Evolutionary conservation across 768 basidiomycete species (phyloP).

Genomic region (Tylopilus rubrobrunneus): DNA sequence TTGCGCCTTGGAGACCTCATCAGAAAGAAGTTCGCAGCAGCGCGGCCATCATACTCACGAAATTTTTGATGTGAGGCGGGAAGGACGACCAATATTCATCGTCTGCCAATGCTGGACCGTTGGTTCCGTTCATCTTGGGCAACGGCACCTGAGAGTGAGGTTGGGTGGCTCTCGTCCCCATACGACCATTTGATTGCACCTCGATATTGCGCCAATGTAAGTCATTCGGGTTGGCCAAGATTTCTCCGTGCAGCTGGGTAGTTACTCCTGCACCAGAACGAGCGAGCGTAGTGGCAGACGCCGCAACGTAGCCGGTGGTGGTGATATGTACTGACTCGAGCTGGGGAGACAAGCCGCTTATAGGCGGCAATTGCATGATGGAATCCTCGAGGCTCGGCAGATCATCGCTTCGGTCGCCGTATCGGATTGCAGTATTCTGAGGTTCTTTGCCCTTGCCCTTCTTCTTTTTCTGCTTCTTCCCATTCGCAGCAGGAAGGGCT

Average conservation of each 20-base stretch:
- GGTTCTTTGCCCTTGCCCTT: slow-evolving; percentile 38
- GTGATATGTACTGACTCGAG: slow-evolving; percentile 47
- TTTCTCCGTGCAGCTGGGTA: slow-evolving; percentile 50
- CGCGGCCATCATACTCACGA: slow-evolving; percentile 46
- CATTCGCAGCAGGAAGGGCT: slow-evolving; percentile 6
- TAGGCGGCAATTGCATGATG: slow-evolving; percentile 14
- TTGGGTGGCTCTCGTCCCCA: slow-evolving; percentile 24
- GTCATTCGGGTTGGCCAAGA: slow-evolving; percentile 59
- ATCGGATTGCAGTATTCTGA: slow-evolving; percentile 2
- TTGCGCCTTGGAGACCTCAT: slow-evolving; percentile 44
- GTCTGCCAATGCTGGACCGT: slow-evolving; percentile 34
- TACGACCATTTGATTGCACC: slow-evolving; percentile 24
- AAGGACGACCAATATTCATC: slow-evolving; percentile 70
- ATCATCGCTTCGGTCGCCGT: slow-evolving; percentile 22
- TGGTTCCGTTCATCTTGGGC: slow-evolving; percentile 22
- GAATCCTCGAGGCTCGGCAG: slow-evolving; percentile 24
- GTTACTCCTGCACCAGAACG: slow-evolving; percentile 30
- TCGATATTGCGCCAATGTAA: slow-evolving; percentile 46
- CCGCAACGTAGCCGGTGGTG: slow-evolving; percentile 42
- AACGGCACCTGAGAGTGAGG: slow-evolving; percentile 15
- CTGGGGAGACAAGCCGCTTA: slow-evolving; percentile 41
- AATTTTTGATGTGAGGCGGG: slow-evolving; percentile 64
- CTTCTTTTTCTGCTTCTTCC: slow-evolving; percentile 47
- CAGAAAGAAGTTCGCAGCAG: slow-evolving; percentile 22
- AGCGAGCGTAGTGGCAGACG: slow-evolving; percentile 32